Conservation (phyloP, 495 filamentous ascomycete species). For the Xylaria telfairii region DNA sequence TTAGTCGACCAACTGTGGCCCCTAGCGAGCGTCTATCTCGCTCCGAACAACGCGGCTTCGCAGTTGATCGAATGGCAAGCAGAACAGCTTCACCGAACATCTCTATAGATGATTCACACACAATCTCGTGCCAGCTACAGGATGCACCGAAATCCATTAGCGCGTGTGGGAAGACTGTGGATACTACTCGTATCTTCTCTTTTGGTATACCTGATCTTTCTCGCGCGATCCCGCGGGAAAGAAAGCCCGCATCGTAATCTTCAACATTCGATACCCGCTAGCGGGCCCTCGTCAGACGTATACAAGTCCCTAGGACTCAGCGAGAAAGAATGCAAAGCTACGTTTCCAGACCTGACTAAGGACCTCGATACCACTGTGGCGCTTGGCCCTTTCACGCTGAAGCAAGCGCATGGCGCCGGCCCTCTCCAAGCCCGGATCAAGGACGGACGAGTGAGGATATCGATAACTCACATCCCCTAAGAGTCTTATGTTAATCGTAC, state of each 20-base stretch:
- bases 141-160: not conserved
- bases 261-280: not conserved
- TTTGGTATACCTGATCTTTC: not conserved
- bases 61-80: not conserved
- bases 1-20: not conserved
- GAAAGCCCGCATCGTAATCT: not conserved
- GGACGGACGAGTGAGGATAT: slow-evolving; percentile 44
- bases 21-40: not conserved
- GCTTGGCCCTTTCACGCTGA: slow-evolving; percentile 46
- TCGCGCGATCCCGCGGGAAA: not conserved
- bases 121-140: not conserved
- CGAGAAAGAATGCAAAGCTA: slow-evolving; percentile 43
- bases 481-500: not conserved
- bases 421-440: slow-evolving; percentile 48
- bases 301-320: slow-evolving; percentile 39
- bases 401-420: slow-evolving; percentile 40
- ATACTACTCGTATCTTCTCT: not conserved
- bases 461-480: not conserved
- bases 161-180: not conserved
- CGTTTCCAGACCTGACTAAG: slow-evolving; percentile 49
- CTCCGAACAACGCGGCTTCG: not conserved
- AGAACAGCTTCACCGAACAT: too few species aligned
- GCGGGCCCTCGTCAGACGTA: not conserved
- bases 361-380: slow-evolving; percentile 50
- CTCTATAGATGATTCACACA: not conserved